Base-by-base conservation (phyloP, 257 asterid species). In the Scutellaria minor region DNA sequence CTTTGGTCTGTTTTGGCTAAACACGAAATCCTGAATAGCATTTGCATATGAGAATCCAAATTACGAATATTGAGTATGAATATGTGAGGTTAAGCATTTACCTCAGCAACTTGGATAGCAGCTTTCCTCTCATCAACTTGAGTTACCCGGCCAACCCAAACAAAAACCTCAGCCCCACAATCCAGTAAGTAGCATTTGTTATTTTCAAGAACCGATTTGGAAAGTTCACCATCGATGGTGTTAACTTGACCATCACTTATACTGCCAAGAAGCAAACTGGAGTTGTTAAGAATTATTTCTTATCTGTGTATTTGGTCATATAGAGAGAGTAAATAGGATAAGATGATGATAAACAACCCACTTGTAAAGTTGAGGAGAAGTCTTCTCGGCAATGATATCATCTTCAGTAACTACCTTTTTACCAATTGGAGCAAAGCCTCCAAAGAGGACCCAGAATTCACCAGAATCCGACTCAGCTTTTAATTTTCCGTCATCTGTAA, bases 401-500 rank as follows among this genome's bases (percentile, higher is more conserved):
- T 95, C 98, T 68, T 95, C 99, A 15, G 82, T 83, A 47, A 85
- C 78, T 76, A 92, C 84, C 81, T 88, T 95, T 77, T 90, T 95
- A 60, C 96, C 91, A 70, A 95, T 91, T 13, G 99, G 98, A 68
- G 99, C 99, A 84, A 92, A 95, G 75, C 99, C 99, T 7, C 99
- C 99, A 77, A 95, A 92, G 53, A 95, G 95, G 70, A 92, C 92
- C 99, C 99, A 95, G 71, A 95, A 95, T 71, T 88, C 97, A 85
- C 99, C 99, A 75, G 98, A 89, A 90, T 92, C 98, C 6, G 96
- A 79, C 81, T 95, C 99, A 1, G 98, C 91, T 83, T 86, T 91
- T 76, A 95, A 76, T 56, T 95, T 95, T 70, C 99, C 99, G 73
- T 95, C 99, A 83, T 95, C 99, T 95, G 83, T 12, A 66, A 68